Base-by-base conservation (phyloP, 352 stramenopile species). In the Phytophthora capsici region DNA sequence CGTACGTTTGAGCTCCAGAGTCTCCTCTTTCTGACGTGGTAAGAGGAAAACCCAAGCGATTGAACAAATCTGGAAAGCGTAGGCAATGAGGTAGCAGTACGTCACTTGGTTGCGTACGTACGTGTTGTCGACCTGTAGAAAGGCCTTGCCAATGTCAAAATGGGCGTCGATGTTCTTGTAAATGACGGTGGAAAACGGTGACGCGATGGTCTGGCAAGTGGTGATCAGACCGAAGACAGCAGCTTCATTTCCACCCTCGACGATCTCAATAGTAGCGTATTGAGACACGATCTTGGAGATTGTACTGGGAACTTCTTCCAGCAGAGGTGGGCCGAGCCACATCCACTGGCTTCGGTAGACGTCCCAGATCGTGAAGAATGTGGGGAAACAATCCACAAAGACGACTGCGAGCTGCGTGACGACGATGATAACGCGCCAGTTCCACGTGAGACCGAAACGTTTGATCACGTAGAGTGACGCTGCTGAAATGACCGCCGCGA, bases 311-410 rank as follows among this genome's bases (percentile, higher is more conserved):
- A 86, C 51, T 37, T 83, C 57, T 51, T 73, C 62, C 2, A 81
- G 51, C 19, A 88, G 55, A 30, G 75, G 71, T n/a, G 78, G 66
- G 7, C 77, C 77, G 3, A 88, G 57, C 67, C 71, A 88, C 62
- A 88, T 82, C 77, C 78, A 88, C 51, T 83, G 80, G 34, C 69
- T 76, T 13, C 77, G 69, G 25, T 79, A 67, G 47, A 86, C 63
- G 32, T 81, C 66, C 63, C 68, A 88, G 54, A 85, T 77, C n/a
- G 75, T 88, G 38, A 82, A 58, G 38, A 80, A 82, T 3, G 62
- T 71, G 8, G 71, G 69, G 36, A 86, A 71, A 40, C 63, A 67
- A 46, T 85, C 70, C 12, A 85, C 63, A 25, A 79, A 55, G 9
- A 77, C 45, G 10, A 80, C 61, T 14, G 61, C 40, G 19, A 87